Evolutionary conservation across 2,329 filamentous ascomycete genomes (phyloP).

Genomic region (Teratosphaeria zuluensis): DNA sequence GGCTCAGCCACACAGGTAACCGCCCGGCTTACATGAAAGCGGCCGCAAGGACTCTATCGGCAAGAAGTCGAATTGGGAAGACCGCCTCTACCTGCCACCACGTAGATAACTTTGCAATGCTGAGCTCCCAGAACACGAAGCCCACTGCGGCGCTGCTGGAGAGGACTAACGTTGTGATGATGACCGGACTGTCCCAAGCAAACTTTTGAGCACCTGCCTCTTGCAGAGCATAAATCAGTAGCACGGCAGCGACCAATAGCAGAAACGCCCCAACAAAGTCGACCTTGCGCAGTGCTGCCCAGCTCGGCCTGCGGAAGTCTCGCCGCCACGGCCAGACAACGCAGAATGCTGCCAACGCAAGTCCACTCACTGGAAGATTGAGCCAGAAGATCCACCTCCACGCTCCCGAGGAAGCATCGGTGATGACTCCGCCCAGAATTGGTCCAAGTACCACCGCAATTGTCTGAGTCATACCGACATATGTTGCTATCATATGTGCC

Average conservation of each 20-base stretch:
- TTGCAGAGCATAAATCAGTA: conserved; percentile 51
- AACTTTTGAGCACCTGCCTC: conserved; percentile 32
- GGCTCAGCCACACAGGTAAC: no score
- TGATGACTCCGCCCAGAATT: conserved; percentile 8
- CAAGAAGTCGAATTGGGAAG: conserved; percentile 42
- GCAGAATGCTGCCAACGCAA: conserved; percentile 40
- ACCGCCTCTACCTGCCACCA: conserved; percentile 40
- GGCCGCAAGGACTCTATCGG: conserved; percentile 40
- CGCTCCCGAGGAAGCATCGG: conserved; percentile 1
- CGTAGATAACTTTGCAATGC: conserved; percentile 11
- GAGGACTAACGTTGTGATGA: conserved; percentile 34
- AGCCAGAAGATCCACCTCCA: conserved; percentile 44
- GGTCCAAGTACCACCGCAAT: conserved; percentile 9
- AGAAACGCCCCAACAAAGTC: conserved; percentile 47
- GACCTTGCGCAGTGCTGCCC: conserved; percentile 39
- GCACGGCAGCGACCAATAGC: conserved; percentile 43
- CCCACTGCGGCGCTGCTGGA: conserved; percentile 24
- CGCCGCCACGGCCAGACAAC: conserved; percentile 38
- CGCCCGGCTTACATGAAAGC: conserved; percentile 19
- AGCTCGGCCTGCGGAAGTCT: conserved; percentile 8
- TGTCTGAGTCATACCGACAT: conserved; percentile 36
- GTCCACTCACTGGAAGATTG: conserved; percentile 44
- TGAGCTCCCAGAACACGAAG: conserved; percentile 4
- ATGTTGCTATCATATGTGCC: conserved; percentile 35
- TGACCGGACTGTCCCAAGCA: conserved; percentile 36